Evolutionary conservation across 139 green algal genomes (phyloP).

Genomic region (Astrephomene gubernaculifera): DNA sequence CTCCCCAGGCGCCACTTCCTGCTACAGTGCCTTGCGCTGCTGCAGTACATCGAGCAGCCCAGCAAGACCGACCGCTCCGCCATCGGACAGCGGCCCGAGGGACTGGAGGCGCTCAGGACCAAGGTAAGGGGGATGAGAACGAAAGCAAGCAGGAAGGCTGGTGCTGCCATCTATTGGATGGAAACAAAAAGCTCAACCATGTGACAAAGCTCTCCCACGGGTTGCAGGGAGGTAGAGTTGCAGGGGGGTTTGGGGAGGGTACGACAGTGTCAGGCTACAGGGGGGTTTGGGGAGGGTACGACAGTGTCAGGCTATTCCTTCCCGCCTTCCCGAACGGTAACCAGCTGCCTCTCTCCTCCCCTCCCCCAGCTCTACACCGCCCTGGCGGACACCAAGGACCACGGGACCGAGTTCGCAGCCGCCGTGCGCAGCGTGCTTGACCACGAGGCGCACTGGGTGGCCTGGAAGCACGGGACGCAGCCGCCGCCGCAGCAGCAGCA

Average conservation of each 20-base stretch:
- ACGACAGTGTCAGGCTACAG: too few species aligned
- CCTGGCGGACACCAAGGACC: constrained; percentile 39
- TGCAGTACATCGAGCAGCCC: constrained; percentile 50
- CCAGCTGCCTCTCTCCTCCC: background rate
- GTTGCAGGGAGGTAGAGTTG: too few species aligned
- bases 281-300: too few species aligned
- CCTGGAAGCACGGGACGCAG: constrained; percentile 38
- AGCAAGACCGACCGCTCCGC: constrained; percentile 26
- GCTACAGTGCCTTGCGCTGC: constrained; percentile 58
- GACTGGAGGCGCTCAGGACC: background rate
- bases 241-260: too few species aligned
- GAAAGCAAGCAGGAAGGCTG: too few species aligned
- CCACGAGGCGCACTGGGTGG: constrained; percentile 51
- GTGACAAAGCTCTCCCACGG: too few species aligned
- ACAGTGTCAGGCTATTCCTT: background rate
- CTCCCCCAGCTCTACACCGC: constrained; percentile 35
- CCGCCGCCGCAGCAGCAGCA: background rate
- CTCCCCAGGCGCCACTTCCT: constrained; percentile 77
- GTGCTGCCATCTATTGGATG: too few species aligned
- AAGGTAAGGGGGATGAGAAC: background rate
- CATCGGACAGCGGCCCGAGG: constrained; percentile 3
- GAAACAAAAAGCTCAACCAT: too few species aligned
- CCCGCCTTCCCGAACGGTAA: background rate
- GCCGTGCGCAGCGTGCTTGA: constrained; percentile 43
- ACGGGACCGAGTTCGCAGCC: constrained; percentile 38